A percentile compares a stretch with the other conserved stretches of the same genome.
Conservation (phyloP, 371 early-diverging fungal genomes). For the Mucor velutinosus region DNA sequence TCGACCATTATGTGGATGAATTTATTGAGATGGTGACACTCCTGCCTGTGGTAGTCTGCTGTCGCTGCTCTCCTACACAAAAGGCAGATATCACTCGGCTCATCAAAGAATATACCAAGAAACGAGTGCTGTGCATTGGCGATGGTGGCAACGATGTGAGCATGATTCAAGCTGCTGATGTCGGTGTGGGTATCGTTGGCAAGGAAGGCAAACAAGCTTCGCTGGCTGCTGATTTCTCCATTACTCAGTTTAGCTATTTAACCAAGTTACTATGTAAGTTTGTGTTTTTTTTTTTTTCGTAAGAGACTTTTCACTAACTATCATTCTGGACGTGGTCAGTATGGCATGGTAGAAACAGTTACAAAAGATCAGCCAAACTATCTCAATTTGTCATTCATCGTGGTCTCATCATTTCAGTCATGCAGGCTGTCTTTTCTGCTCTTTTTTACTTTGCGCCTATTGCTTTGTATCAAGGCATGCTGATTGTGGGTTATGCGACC, state of each 20-base stretch:
- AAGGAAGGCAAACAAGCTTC: constrained; percentile 99
- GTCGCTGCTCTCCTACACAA: constrained; percentile 99
- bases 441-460: constrained; percentile 98
- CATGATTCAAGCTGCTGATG: constrained; percentile 98
- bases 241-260: constrained; percentile 91
- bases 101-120: constrained; percentile 78
- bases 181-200: constrained; percentile 97
- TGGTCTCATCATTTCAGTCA: constrained; percentile 96
- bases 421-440: constrained; percentile 99
- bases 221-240: constrained; percentile 96
- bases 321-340: constrained; percentile 50
- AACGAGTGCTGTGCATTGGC: constrained; percentile 92
- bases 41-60: constrained; percentile 94
- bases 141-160: constrained; percentile 99
- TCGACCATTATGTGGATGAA: constrained; percentile 77
- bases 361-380: constrained; percentile 93
- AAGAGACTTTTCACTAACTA: no score
- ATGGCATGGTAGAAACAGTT: constrained; percentile 99
- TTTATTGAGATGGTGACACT: constrained; percentile 84
- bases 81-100: constrained; percentile 96
- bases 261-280: constrained; percentile 75
- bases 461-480: constrained; percentile 89
- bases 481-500: constrained; percentile 86
- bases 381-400: constrained; percentile 99
- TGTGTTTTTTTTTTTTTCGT: no score